These are phyloP conservation scores for Calonectria pseudoturangicola DNA, from an alignment of 2,329 filamentous ascomycete genomes.

Conservation along the genomic window DNA sequence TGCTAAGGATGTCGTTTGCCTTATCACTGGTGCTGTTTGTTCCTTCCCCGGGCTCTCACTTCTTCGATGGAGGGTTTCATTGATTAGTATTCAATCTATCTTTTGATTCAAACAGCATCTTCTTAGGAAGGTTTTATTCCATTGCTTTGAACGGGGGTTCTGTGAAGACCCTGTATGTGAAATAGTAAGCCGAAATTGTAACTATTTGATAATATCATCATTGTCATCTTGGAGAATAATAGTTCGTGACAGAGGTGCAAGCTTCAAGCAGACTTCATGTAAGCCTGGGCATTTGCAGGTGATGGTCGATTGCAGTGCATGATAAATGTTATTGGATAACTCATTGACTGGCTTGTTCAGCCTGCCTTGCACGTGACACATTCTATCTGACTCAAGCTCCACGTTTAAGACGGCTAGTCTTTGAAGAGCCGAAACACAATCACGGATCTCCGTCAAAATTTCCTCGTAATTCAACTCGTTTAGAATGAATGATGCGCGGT, in stretches of 20 bases:
- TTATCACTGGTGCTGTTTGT: background rate
- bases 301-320: conserved; percentile 19
- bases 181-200: background rate
- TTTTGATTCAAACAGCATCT: too few species aligned
- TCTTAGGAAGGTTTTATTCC: background rate
- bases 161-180: background rate
- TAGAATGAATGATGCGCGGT: background rate
- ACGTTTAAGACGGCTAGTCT: background rate
- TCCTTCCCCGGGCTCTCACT: background rate
- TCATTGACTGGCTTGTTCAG: background rate
- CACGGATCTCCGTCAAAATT: background rate
- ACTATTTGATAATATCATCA: background rate
- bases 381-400: conserved; percentile 16
- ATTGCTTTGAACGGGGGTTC: background rate
- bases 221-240: conserved; percentile 1
- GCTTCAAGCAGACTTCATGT: background rate
- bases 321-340: conserved; percentile 18
- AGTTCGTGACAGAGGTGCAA: background rate
- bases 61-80: background rate
- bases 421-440: conserved; percentile 29
- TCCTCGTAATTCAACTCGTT: conserved; percentile 11
- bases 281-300: background rate
- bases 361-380: background rate
- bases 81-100: too few species aligned
- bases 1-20: background rate